A percentile compares a stretch with the other conserved stretches of the same genome.
These are phyloP conservation scores for Nitzschia palea DNA, from an alignment of 108 stramenopile genomes.

Conservation along the genomic window DNA sequence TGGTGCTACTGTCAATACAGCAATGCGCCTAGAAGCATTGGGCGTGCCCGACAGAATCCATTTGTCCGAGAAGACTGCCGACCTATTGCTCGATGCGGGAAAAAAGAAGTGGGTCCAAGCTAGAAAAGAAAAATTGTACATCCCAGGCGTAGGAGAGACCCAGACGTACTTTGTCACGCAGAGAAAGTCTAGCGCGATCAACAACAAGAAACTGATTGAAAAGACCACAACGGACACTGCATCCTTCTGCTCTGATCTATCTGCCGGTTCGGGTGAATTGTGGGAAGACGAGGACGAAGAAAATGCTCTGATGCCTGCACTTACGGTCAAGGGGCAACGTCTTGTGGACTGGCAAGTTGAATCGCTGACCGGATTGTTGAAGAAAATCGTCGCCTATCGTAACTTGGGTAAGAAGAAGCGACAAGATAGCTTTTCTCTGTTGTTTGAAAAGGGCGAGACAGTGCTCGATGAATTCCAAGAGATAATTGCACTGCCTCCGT, in stretches of 20 bases:
- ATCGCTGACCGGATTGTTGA: not conserved
- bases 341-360: conserved; percentile 29
- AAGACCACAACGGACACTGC: not conserved
- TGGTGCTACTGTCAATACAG: conserved; percentile 5
- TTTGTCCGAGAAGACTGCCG: conserved; percentile 6
- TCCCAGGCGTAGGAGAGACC: conserved; percentile 1
- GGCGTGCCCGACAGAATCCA: not conserved
- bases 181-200: not conserved
- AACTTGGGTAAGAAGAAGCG: conserved; percentile 1
- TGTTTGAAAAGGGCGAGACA: not conserved
- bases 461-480: conserved; percentile 10
- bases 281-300: conserved; percentile 19
- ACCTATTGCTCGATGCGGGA: not conserved
- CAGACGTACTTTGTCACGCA: conserved; percentile 22
- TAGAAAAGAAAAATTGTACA: conserved; percentile 8
- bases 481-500: conserved; percentile 5
- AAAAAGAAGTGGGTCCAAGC: conserved; percentile 10
- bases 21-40: not conserved
- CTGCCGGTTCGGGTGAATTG: conserved; percentile 20
- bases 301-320: not conserved
- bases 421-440: not conserved
- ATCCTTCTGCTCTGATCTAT: conserved; percentile 25
- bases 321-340: conserved; percentile 1
- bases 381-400: conserved; percentile 13
- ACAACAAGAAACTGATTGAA: not conserved